Evolutionary conservation across 2,329 filamentous ascomycete genomes (phyloP), one percentile per base, ranked within the genome.

Genomic region (Alternaria rosae): DNA sequence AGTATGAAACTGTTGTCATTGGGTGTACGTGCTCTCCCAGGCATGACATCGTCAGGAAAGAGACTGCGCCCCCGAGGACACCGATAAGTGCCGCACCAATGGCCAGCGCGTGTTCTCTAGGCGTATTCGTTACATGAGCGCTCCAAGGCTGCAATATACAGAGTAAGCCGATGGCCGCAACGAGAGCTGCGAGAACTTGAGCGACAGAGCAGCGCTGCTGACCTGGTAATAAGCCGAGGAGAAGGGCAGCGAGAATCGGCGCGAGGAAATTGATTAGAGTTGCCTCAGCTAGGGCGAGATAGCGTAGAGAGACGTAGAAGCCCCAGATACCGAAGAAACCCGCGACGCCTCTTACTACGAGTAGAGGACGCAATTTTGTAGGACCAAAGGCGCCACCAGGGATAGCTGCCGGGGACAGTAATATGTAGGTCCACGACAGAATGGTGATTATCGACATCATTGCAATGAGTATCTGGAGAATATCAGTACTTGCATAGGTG

Each of bases 261-360:
- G 47, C 47, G 21, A 50, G 28, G 28, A 50, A 50, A 28, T 50
- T 50, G 17, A 50, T 50, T 28, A 50, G 17, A 23, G 47, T 50
- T 10, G 47, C 47, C 17, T 50, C 47, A 50, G 47, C 47, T 35
- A 50, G 7, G 21, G 28, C 47, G 17, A 50, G 47, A 35, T 50
- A 50, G 12, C 17, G 47, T 5, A 50, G 17, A 13, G 47, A 50
- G 20, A 50, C 8, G 28, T 50, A 50, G 17, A 50, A 50, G 47
- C 47, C 47, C 47, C 47, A 50, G 15, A 50, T 35, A 35, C 47
- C 47, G 47, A 50, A 50, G 47, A 50, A 50, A 7, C 47, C 47
- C 7, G 47, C 47, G 28, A 50, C 21, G 17, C 47, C 47, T 23
- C 47, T 13, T 35, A 50, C 5, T 28, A 50, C 11, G 28, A 50